Percentiles rank a stretch among this genome's conserved stretches.
Evolutionary conservation across 2,329 filamentous ascomycete genomes (phyloP).

Genomic region (Fusarium solani-melongenae): DNA sequence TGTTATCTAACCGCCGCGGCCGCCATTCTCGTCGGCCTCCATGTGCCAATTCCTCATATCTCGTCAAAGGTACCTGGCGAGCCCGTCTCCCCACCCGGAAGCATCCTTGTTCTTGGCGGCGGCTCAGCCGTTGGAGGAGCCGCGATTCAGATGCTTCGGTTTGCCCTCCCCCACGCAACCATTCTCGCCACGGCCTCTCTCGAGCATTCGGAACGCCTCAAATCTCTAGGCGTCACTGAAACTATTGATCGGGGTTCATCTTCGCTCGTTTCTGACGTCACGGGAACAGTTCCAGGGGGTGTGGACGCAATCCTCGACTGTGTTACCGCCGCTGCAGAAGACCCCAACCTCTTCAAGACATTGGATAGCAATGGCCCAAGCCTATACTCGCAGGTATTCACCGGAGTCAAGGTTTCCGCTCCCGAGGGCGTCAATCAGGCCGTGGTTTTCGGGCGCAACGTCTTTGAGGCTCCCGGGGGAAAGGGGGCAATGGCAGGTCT

Average conservation of each 20-base stretch:
- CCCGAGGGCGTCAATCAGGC: conserved; percentile 9
- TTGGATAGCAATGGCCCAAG: conserved; percentile 6
- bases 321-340: conserved; percentile 24
- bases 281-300: neutral
- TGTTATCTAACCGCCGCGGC: conserved; percentile 36
- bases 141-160: conserved; percentile 35
- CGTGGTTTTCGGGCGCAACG: conserved; percentile 27
- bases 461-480: conserved; percentile 28
- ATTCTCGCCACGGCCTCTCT: conserved; percentile 28
- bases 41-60: conserved; percentile 31
- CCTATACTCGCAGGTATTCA: conserved; percentile 34
- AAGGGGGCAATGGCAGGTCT: conserved; percentile 22
- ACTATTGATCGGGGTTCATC: conserved; percentile 19
- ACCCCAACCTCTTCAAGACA: conserved; percentile 15
- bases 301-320: conserved; percentile 37
- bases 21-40: conserved; percentile 30
- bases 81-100: neutral
- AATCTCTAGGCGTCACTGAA: conserved; percentile 13
- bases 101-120: conserved; percentile 35
- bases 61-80: conserved; percentile 8
- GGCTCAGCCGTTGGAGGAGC: conserved; percentile 32
- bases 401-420: conserved; percentile 11
- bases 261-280: conserved; percentile 9
- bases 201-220: conserved; percentile 17
- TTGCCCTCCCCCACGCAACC: conserved; percentile 20